Evolutionary conservation across 495 filamentous ascomycete species (phyloP), one percentile per base, ranked within the genome.

Genomic region (Apodospora peruviana): DNA sequence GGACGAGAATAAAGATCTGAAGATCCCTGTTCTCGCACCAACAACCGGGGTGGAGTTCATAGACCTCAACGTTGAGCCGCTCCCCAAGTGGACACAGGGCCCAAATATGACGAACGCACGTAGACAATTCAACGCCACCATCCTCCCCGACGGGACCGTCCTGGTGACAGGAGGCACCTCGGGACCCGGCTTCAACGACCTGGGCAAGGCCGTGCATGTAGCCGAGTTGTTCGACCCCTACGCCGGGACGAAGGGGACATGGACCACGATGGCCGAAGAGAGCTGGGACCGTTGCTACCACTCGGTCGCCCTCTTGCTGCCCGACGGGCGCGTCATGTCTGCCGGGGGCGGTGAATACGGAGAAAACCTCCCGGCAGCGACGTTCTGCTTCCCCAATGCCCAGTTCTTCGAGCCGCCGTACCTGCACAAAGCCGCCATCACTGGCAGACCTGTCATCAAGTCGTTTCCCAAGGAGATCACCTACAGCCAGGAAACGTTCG

Each of bases 61-160:
- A 7, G 14, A 32, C 27, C 27, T 32, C 7, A 32, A 32, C 27
- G n/a, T n/a, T n/a, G 27, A 32, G 7, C 7, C 7, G 7, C 27
- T 7, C 7, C 27, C 27, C 7, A 7, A 32, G 27, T 32, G 27
- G 27, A 32, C 7, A 7, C 27, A 32, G 27, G 27, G 27, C 7
- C 27, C 27, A 7, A 32, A 32, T n/a, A 50, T 50, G 47, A 43
- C n/a, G 10, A 8, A 21, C 23, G 7, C 8, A 8, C 47, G 47
- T 10, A 50, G 47, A 24, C 47, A 50, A 14, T 50, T 50, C 47
- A 50, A 50, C 40, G 47, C 47, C 8, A 50, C 47, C 24, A 19
- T 50, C 5, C 19, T 50, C 20, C 47, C 47, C 47, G 47, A 50
- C 25, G 47, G 47, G 8, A 42, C 24, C 39, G 47, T 50, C 16